phyloP scores from a whole-genome alignment of 305 asterid species.

The Fraxinus xanthoxyloides region DNA sequence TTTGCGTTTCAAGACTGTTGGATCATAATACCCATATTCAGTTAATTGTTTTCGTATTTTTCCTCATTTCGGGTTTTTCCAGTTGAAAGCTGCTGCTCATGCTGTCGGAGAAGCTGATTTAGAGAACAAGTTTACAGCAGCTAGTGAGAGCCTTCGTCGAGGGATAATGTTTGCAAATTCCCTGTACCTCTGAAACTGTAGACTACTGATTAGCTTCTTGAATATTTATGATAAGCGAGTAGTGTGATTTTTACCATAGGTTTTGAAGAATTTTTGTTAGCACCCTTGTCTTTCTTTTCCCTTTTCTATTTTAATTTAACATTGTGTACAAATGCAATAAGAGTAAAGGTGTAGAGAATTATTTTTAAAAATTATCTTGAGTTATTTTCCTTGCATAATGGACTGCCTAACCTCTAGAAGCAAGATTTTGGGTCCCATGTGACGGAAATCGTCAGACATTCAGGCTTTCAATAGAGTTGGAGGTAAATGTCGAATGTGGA shows the following conservation, averaged over 20 bases:
- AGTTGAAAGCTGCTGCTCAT: slow-evolving; percentile 88
- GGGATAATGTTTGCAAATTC: slow-evolving; percentile 99
- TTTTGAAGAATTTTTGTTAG: not conserved
- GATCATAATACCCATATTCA: not conserved
- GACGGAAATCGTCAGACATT: not conserved
- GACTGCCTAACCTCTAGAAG: not conserved
- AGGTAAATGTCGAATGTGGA: not conserved
- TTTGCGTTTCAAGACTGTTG: not conserved
- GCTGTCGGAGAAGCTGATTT: slow-evolving; percentile 86
- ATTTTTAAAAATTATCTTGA: not conserved
- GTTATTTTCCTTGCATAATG: not conserved
- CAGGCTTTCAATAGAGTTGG: not conserved
- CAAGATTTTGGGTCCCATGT: not conserved
- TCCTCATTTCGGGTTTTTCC: slow-evolving; percentile 6
- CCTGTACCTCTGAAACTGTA: slow-evolving; percentile 54
- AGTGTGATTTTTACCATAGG: not conserved
- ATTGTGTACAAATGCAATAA: not conserved
- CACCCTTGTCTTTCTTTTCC: not conserved
- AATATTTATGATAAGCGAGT: not conserved
- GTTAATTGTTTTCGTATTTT: not conserved
- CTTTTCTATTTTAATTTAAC: not conserved
- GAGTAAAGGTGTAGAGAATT: not conserved
- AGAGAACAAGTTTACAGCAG: slow-evolving; percentile 78
- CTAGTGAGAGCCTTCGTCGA: slow-evolving; percentile 88
- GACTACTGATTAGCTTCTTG: not conserved